Conservation (phyloP, 371 early-diverging fungal genomes). For the Pancytospora philotis region DNA sequence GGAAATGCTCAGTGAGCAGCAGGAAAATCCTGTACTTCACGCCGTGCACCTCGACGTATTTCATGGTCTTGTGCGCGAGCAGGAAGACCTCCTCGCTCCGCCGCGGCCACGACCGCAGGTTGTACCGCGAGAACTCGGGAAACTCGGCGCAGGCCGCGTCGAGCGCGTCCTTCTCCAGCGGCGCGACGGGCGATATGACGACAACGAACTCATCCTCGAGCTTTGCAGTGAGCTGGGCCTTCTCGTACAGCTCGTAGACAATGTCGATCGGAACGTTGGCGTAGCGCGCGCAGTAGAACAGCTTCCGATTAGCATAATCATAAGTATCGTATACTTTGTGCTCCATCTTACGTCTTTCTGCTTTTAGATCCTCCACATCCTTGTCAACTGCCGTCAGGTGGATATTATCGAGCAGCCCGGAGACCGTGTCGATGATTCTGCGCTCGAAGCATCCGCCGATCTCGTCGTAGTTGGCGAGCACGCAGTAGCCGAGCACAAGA, state of each 20-base stretch:
- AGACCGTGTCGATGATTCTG: neutral
- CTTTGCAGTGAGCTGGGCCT: neutral
- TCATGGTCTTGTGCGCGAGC: neutral
- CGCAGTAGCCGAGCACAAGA: conserved; percentile 12
- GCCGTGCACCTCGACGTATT: neutral
- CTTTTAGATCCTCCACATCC: too few species aligned
- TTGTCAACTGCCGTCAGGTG: too few species aligned
- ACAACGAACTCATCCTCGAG: neutral
- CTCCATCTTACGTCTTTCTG: too few species aligned
- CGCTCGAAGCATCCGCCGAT: neutral
- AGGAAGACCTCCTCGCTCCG: conserved; percentile 18
- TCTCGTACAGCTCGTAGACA: conserved; percentile 5
- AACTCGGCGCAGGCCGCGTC: conserved; percentile 9
- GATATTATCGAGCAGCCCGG: conserved; percentile 2
- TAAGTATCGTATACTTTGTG: too few species aligned
- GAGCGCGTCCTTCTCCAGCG: neutral
- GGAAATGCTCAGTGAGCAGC: too few species aligned
- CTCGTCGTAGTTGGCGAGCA: neutral
- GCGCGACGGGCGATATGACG: conserved; percentile 10
- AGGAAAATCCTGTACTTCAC: conserved; percentile 20
- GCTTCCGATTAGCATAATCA: neutral
- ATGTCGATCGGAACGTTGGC: conserved; percentile 22
- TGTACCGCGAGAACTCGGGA: conserved; percentile 3
- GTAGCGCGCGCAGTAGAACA: conserved; percentile 5
- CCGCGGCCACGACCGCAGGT: conserved; percentile 10